Evolutionary conservation across 225 moss, liverwort and hornwort genomes (phyloP).

Genomic region (Marchantia polymorpha): DNA sequence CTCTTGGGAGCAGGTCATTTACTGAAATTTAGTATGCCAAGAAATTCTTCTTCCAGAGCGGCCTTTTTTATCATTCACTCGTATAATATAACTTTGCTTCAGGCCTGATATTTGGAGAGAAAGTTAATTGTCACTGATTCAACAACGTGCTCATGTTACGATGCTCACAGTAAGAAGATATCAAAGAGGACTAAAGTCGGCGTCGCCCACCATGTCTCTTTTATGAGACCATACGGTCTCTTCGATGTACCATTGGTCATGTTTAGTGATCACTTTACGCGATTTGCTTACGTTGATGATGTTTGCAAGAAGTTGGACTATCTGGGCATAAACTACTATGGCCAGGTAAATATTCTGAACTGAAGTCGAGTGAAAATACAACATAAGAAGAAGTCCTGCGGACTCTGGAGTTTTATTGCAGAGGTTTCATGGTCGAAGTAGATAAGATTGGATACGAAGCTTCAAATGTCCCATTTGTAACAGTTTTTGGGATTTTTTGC

Average conservation of each 20-base stretch:
- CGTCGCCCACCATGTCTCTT: slow-evolving; percentile 91
- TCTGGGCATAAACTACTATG: slow-evolving; percentile 96
- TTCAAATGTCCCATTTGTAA: background rate
- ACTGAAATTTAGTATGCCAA: too few species aligned
- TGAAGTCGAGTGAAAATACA: background rate
- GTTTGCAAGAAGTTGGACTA: slow-evolving; percentile 77
- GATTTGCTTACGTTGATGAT: slow-evolving; percentile 85
- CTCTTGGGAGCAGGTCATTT: too few species aligned
- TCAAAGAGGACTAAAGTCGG: slow-evolving; percentile 80
- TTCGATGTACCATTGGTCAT: slow-evolving; percentile 87
- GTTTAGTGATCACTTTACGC: slow-evolving; percentile 87
- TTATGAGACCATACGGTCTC: slow-evolving; percentile 96
- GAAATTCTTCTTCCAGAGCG: too few species aligned
- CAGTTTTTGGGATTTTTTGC: slow-evolving; percentile 1
- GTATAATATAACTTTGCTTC: too few species aligned
- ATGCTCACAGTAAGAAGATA: slow-evolving; percentile 43
- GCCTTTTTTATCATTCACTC: too few species aligned
- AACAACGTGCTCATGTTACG: background rate
- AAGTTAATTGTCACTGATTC: background rate
- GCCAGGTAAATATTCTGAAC: slow-evolving; percentile 58
- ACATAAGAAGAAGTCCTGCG: background rate
- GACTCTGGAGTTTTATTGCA: background rate
- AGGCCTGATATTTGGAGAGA: too few species aligned
- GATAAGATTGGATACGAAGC: background rate
- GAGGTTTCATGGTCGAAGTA: background rate